Evolutionary conservation across 148 eudicot genomes (phyloP), one percentile per base, ranked within the genome.

Genomic region (Talinum fruticosum): DNA sequence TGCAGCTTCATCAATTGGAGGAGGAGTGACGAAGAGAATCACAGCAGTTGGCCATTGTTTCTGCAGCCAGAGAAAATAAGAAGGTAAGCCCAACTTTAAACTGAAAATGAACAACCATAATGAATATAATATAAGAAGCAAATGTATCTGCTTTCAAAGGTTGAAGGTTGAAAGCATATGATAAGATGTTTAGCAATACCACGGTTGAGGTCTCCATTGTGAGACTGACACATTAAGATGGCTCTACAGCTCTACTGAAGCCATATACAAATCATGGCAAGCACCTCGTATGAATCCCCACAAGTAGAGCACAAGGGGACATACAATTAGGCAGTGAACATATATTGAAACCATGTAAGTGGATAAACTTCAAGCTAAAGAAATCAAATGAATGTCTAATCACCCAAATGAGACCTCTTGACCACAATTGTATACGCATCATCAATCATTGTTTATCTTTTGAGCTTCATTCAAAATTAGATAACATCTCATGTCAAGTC

Each of bases 1-100:
- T 29, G 79, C 89, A 72, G 68, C 87, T 88, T 94, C 98, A 72
- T 94, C 97, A 29, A 94, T 89, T 70, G 98, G 98, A 51, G 97
- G 98, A 36, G 97, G 96, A 73, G 98, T 88, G 73, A 90, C 82
- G 61, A 90, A 87, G 81, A 92, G 71, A 66, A 94, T 47, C 29
- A 51, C 75, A 71, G 88, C 79, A 8, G 69, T 49, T n/a, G 88
- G 91, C 93, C 96, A 94, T 45, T 84, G 86, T 61, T 88, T 84
- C 98, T 94, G 89, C 76, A 83, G 23, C 32, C 51, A 77, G 37
- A 61, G 80, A 26, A 73, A 21, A 14, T 24, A 26, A 8, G 4
- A 26, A 29, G 23, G 26, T 65, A 29, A 66, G 16, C 29, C 21
- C 12, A 29, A 26, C 47, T 41, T 41, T 41, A 41, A 41, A 41